Base-by-base conservation (phyloP, 1,284 basidiomycete genomes). In the Pseudozyma tsukubaensis region DNA sequence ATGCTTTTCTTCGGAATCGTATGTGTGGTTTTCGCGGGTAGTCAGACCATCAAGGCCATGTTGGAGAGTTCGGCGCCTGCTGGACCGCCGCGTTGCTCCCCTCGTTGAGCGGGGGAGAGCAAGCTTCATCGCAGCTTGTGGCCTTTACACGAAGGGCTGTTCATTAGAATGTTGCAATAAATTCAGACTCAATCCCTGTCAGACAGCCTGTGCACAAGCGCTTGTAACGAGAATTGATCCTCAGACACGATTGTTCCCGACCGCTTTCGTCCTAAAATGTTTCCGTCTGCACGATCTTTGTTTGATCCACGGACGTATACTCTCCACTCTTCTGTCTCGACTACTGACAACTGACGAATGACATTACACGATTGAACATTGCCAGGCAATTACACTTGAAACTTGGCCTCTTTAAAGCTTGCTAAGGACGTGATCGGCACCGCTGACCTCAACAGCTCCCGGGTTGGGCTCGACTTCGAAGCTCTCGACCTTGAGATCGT, bases 21-120 rank as follows among this genome's bases (percentile, higher is more conserved):
- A n/a, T 94, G 91, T n/a, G 91, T 92, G 35, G 83, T 89, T 13
- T 99, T 94, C 85, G 97, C 95, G 6, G 92, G 92, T 1, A 78
- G 86, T 8, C 92, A 94, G 85, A 96, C 94, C 16, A 66, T 76
- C 45, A 57, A 50, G 47, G 73, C 73, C 3, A 76, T 76, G 73
- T 18, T 69, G 34, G 73, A 76, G 24, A 67, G 56, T 40, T 50
- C 50, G 3, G 45, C 55, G 18, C 67, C 67, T 2, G 14, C 43
- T 4, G 40, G 60, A 24, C 53, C 59, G 39, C 73, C 73, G 7
- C 40, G 34, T 14, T 76, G 73, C 51, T 58, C 58, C 4, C 73
- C 73, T 21, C 58, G 55, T 8, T 55, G 47, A n/a, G n/a, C n/a
- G n/a, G 24, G 24, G 24, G 6, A 6, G 24, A 29, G 24, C 3